These are phyloP conservation scores for Gillenia trifoliata DNA, from an alignment of 306 rosid genomes.

Conservation along the genomic window DNA sequence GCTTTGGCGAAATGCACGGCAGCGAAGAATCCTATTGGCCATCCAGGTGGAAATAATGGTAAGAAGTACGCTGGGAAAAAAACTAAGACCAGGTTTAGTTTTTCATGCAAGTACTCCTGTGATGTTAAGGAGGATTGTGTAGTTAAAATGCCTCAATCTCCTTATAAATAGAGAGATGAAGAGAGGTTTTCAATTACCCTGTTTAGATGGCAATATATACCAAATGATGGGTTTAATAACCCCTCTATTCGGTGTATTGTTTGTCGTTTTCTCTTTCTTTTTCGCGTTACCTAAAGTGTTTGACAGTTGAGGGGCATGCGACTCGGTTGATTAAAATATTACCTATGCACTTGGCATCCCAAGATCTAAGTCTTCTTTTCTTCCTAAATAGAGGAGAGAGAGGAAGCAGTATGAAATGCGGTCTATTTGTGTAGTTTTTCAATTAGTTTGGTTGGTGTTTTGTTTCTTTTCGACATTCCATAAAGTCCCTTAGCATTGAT, in stretches of 20 bases:
- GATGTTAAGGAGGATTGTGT: neutral
- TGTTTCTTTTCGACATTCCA: neutral
- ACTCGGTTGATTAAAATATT: no score
- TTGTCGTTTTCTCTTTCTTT: neutral
- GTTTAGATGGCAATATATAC: neutral
- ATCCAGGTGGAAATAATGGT: neutral
- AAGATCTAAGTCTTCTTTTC: no score
- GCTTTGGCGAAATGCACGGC: conserved; percentile 49
- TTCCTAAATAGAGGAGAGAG: neutral
- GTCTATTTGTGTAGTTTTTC: neutral
- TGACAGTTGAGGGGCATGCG: no score
- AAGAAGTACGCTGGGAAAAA: conserved; percentile 10
- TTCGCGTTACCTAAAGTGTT: neutral
- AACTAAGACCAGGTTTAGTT: conserved; percentile 12
- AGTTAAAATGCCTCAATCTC: neutral
- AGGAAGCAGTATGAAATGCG: neutral
- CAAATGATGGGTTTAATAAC: neutral
- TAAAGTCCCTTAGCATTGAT: neutral
- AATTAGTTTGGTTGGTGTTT: neutral
- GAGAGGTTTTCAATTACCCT: neutral
- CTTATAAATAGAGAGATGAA: neutral
- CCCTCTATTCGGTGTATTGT: neutral
- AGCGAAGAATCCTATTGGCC: conserved; percentile 16
- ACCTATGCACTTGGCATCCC: no score
- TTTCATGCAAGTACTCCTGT: conserved; percentile 27